Percentiles rank a stretch among this genome's conserved stretches.
phyloP scores from a whole-genome alignment of 2,329 filamentous ascomycete species.

The Pseudogymnoascus sp. region DNA sequence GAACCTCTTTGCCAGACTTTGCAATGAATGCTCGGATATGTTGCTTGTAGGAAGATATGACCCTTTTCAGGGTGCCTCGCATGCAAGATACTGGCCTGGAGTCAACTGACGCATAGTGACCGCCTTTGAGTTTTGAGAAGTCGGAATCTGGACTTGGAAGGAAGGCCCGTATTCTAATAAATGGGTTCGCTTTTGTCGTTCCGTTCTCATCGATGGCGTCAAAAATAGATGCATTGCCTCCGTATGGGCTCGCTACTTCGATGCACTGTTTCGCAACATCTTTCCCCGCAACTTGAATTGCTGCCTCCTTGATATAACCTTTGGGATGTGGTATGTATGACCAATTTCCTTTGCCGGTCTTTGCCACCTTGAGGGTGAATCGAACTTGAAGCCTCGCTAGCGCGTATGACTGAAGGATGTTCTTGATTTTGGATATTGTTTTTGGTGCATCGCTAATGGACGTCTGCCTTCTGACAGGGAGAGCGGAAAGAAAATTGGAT shows the following conservation, averaged over 20 bases:
- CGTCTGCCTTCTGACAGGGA: conserved; percentile 56
- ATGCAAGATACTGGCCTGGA: conserved; percentile 51
- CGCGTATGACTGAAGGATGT: conserved; percentile 54
- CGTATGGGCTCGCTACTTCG: conserved; percentile 25
- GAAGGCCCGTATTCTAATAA: conserved; percentile 45
- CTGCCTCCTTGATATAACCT: conserved; percentile 46
- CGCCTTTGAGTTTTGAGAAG: conserved; percentile 36
- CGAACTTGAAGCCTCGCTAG: conserved; percentile 56
- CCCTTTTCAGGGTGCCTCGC: conserved; percentile 50
- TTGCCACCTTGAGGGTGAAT: conserved; percentile 51
- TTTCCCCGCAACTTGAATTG: conserved; percentile 53
- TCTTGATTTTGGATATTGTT: conserved; percentile 48
- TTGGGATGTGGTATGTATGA: conserved; percentile 50
- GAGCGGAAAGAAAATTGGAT: conserved; percentile 46
- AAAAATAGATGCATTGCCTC: background rate
- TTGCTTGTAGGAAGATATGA: conserved; percentile 45
- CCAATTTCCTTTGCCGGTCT: conserved; percentile 45
- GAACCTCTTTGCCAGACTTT: conserved; percentile 18
- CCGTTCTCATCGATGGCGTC: background rate
- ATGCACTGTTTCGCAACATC: conserved; percentile 47
- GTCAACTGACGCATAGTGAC: conserved; percentile 60
- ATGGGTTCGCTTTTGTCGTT: background rate
- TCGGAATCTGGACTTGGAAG: conserved; percentile 46
- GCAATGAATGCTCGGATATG: conserved; percentile 32
- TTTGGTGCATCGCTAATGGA: conserved; percentile 50